Evolutionary conservation across 495 filamentous ascomycete species (phyloP).

Genomic region (Hypoxylon cercidicola): DNA sequence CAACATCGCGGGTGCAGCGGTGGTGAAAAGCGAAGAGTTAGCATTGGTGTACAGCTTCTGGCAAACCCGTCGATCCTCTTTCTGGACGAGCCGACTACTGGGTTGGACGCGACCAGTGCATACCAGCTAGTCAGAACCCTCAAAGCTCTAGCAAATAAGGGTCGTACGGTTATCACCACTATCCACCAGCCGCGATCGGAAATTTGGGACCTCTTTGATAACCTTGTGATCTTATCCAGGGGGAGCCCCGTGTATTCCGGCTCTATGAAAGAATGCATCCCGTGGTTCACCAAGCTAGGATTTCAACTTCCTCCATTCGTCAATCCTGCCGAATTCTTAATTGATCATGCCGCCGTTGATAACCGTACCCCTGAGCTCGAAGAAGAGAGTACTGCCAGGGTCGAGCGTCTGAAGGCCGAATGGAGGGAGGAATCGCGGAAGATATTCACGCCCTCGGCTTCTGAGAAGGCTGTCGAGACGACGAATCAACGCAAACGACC

Average conservation of each 20-base stretch:
- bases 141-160: slow-evolving; percentile 70
- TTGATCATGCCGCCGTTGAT: slow-evolving; percentile 77
- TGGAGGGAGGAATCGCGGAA: slow-evolving; percentile 59
- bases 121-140: slow-evolving; percentile 75
- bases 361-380: slow-evolving; percentile 71
- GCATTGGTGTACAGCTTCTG: slow-evolving; percentile 78
- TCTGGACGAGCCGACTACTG: slow-evolving; percentile 80
- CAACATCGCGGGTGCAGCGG: slow-evolving; percentile 78
- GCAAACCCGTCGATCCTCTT: slow-evolving; percentile 80
- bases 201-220: slow-evolving; percentile 79
- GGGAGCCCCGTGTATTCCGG: slow-evolving; percentile 75
- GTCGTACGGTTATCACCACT: slow-evolving; percentile 75
- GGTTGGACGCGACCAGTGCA: slow-evolving; percentile 78
- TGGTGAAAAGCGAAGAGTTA: slow-evolving; percentile 77
- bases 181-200: slow-evolving; percentile 80
- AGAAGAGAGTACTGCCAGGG: slow-evolving; percentile 62
- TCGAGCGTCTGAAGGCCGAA: slow-evolving; percentile 62
- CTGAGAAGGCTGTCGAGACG: slow-evolving; percentile 15
- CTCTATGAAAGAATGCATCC: slow-evolving; percentile 57
- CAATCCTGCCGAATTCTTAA: slow-evolving; percentile 78
- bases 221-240: slow-evolving; percentile 69
- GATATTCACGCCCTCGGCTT: slow-evolving; percentile 17
- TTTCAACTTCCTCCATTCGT: slow-evolving; percentile 71
- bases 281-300: slow-evolving; percentile 67
- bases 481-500: slow-evolving; percentile 19